Percentiles rank a stretch among this genome's conserved stretches.
Conservation (phyloP, 2,329 filamentous ascomycete genomes). For the Teratosphaeria viscida region DNA sequence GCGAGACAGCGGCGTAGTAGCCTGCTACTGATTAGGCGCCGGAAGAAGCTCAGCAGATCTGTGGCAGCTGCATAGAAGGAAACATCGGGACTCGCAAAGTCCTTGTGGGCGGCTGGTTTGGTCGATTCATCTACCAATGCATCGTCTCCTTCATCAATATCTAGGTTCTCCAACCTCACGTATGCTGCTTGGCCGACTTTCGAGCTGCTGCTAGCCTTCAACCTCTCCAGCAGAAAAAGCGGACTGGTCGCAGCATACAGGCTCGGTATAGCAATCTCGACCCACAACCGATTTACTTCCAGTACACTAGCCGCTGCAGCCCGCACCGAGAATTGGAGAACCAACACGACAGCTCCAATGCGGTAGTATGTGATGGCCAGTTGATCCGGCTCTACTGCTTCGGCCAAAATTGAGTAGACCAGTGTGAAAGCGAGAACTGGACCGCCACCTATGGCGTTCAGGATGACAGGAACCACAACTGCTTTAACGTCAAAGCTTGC, state of each 20-base stretch:
- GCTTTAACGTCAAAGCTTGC: background rate
- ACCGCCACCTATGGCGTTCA: background rate
- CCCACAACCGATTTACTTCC: background rate
- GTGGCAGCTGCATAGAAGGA: background rate
- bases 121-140: background rate
- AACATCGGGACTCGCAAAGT: background rate
- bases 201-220: background rate
- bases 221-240: background rate
- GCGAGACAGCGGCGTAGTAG: background rate
- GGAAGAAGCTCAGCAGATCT: background rate
- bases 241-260: background rate
- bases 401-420: background rate
- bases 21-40: background rate
- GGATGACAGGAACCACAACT: background rate
- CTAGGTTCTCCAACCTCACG: background rate
- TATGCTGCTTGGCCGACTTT: background rate
- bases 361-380: background rate
- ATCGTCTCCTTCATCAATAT: background rate
- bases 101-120: background rate
- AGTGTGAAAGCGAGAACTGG: background rate
- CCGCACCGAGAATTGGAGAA: background rate
- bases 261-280: background rate
- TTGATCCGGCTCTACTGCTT: background rate
- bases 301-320: background rate
- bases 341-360: background rate